Evolutionary conservation across 768 basidiomycete species (phyloP), one percentile per base, ranked within the genome.

Genomic region (Lentinula guzmanii): DNA sequence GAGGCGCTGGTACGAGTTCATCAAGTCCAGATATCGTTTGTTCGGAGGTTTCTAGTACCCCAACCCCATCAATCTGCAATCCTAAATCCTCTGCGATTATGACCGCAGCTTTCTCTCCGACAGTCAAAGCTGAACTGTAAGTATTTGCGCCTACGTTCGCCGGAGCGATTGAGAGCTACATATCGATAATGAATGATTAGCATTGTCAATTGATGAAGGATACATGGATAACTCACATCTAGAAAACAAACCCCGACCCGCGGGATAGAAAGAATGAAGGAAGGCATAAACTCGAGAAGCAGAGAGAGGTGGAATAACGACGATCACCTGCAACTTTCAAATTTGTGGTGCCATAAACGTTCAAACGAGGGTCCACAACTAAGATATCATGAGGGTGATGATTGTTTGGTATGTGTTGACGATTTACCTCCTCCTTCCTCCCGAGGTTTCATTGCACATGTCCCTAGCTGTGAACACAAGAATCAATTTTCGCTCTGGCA

Each of bases 391-490:
- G 1, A 53, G 37, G 7, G 24, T 1, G 28, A 28, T 18, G 18
- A 15, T 21, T n/a, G 1, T 6, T 18, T 34, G 13, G 7, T 0
- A 5, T 34, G 10, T 11, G 2, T 13, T n/a, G 21, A 21, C 6
- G 46, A 10, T 11, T 53, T 10, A 53, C 52, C 55, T 8, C 80
- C 80, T 10, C 71, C 74, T 41, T 72, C 48, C 31, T 75, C 70
- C 16, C 74, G 74, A 4, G 80, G 75, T 55, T 79, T 79, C 81
- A 82, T 82, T 5, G 77, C 76, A 61, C 79, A 80, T 0, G 81
- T 81, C 11, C 81, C 82, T 5, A 82, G 71, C 79, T 80, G 60
- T 1, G 45, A 2, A 50, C 24, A 28, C 18, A 4, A 24, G 4
- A 41, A 5, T 48, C 59, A 6, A 28, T 13, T 48, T 18, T 51